Evolutionary conservation across 2,329 filamentous ascomycete species (phyloP), one percentile per base, ranked within the genome.

Genomic region (Trichoderma gracile): DNA sequence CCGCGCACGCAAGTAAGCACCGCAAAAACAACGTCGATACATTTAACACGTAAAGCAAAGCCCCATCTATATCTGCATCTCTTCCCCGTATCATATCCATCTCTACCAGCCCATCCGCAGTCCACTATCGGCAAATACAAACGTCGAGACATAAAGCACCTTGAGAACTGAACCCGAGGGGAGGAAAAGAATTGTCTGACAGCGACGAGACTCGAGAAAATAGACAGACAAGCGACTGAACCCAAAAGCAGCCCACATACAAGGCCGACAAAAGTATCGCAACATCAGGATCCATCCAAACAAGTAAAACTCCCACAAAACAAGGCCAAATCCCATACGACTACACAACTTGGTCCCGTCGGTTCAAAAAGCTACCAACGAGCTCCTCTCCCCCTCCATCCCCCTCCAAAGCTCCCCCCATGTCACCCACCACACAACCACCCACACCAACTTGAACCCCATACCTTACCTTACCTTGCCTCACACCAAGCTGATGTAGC

Each of bases 1-100:
- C 30, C 8, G 19, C 42, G 25, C 40, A n/a, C 42, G 43, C 55
- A 58, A 23, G 42, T 58, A 59, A 57, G 55, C 56, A 55, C 8
- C 33, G 30, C 30, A 40, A 53, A 23, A 54, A 47, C 30, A 33
- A 33, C 30, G 10, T 7, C 3, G 6, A 27, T 27, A 7, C 27
- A 5, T 8, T 27, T 4, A 7, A 27, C 27, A 27, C 27, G 27
- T 27, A 27, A 27, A 27, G 8, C 8, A 2, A 33, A 9, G 8
- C 30, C 30, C 30, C 30, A 9, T 9, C 30, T 9, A 27, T 27
- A 1, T 5, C 27, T 27, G 27, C 27, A 27, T 27, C 27, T 27
- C 27, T n/a, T n/a, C n/a, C n/a, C n/a, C n/a, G n/a, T n/a, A n/a
- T n/a, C n/a, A 38, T 14, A 49, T 46, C 55, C 55, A 57, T 43